Evolutionary conservation across 805 yeast species (phyloP), one percentile per base, ranked within the genome.

Genomic region (Zygosaccharomyces siamensis): DNA sequence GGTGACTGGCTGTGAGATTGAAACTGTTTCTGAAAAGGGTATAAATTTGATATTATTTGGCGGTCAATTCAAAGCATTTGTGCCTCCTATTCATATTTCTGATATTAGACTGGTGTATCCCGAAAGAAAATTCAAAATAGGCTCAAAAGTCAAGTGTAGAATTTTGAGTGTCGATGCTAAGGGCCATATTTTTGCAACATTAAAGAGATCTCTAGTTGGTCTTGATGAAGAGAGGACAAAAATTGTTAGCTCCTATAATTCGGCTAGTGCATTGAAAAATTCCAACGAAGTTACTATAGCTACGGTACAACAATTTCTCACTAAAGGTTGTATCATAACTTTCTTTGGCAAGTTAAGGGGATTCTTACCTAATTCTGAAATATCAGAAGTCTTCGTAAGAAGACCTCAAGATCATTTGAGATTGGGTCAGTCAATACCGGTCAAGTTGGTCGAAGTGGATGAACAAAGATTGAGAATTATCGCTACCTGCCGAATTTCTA

Each of bases 71-170:
- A 82, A 77, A 38, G 99, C 89, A 4, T 70, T 77, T 53, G 98
- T 88, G 26, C 84, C 87, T 11, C 73, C 80, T 24, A 62, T 71
- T 23, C 96, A 92, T 59, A 78, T 93, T 67, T 83, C 95, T 56
- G 99, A 93, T 66, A 76, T 86, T 49, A 84, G 81, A 63, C 73
- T 92, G 54, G 80, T 81, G 2, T 84, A 92, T 62, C 99, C 99
- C 5, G 98, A 93, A 69, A 79, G 93, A 72, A 88, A 89, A 61
- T 92, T 84, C 75, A 87, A 86, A 67, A 81, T 83, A 39, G 98
- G 97, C 8, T 72, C 84, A 38, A 85, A 83, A 56, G 87, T 88
- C 27, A 85, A 77, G 58, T 93, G 84, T 53, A 79, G 95, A 69
- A 77, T 89, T 10, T 67, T 88, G 55, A 74, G 69, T 46, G 74